A percentile compares a stretch with the other conserved stretches of the same genome.
Evolutionary conservation across 2,329 filamentous ascomycete species (phyloP).

Genomic region (Septoria petroselini): DNA sequence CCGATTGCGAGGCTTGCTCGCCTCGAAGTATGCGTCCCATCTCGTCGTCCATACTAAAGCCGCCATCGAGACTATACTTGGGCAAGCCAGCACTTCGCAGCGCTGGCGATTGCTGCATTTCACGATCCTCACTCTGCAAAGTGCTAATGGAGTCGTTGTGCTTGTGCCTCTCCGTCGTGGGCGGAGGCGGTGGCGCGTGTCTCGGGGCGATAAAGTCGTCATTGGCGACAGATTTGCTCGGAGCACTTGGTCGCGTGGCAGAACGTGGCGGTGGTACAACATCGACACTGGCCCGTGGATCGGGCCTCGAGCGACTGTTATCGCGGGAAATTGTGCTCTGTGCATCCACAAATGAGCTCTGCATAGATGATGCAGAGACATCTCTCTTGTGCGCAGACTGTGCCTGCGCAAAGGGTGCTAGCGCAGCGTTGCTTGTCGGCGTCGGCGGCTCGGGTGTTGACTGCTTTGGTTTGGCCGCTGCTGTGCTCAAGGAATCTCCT

Average conservation of each 20-base stretch:
- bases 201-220: constrained; percentile 48
- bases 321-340: constrained; percentile 33
- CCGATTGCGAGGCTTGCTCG: constrained; percentile 51
- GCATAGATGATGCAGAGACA: constrained; percentile 39
- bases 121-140: constrained; percentile 39
- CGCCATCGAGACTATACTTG: constrained; percentile 67
- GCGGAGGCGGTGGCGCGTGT: constrained; percentile 44
- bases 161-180: constrained; percentile 37
- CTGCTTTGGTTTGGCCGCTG: constrained; percentile 30
- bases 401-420: no score
- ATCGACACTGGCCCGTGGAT: constrained; percentile 40
- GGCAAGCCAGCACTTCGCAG: constrained; percentile 40
- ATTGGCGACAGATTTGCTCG: constrained; percentile 41
- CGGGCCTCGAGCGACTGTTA: constrained; percentile 26
- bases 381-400: constrained; percentile 39
- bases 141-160: constrained; percentile 47
- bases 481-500: constrained; percentile 57
- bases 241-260: constrained; percentile 45
- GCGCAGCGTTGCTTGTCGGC: constrained; percentile 43
- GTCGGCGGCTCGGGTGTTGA: constrained; percentile 38
- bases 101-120: constrained; percentile 31
- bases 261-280: constrained; percentile 47
- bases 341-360: constrained; percentile 39
- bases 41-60: constrained; percentile 94
- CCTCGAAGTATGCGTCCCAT: constrained; percentile 82